These are phyloP conservation scores for Helicostylum pulchrum DNA, from an alignment of 192 early-diverging fungal genomes.

Conservation along the genomic window DNA sequence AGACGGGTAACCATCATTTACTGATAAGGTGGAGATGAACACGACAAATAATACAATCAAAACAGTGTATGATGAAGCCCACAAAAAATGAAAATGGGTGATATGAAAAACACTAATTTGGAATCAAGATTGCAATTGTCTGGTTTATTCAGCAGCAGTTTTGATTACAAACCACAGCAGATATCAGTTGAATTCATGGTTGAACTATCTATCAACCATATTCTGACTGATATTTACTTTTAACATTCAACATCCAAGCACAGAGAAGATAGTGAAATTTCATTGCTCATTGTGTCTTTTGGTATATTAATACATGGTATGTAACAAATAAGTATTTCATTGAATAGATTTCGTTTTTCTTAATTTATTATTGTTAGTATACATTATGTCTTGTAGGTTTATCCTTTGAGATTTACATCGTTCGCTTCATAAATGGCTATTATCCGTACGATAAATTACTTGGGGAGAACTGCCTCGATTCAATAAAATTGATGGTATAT, in stretches of 20 bases:
- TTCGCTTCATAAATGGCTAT: too few species aligned
- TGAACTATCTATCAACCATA: not conserved
- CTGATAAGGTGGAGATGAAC: constrained; percentile 4
- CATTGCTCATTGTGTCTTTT: not conserved
- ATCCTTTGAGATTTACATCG: too few species aligned
- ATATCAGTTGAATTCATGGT: not conserved
- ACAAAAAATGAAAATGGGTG: not conserved
- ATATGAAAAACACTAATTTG: not conserved
- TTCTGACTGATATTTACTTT: not conserved
- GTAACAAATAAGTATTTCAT: too few species aligned
- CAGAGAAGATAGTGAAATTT: constrained; percentile 1
- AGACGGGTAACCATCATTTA: not conserved
- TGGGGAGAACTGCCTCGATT: too few species aligned
- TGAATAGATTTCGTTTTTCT: too few species aligned
- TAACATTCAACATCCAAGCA: not conserved
- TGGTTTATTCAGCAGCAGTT: not conserved
- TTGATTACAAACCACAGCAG: not conserved
- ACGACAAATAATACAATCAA: not conserved
- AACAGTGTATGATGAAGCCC: not conserved
- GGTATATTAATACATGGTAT: too few species aligned
- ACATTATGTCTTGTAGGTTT: too few species aligned
- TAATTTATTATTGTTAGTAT: too few species aligned
- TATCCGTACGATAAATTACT: too few species aligned
- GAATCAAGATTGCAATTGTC: not conserved
- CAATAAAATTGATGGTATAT: too few species aligned